Evolutionary conservation across 345 rosid genomes (phyloP).

Genomic region (Gynandropsis gynandra): DNA sequence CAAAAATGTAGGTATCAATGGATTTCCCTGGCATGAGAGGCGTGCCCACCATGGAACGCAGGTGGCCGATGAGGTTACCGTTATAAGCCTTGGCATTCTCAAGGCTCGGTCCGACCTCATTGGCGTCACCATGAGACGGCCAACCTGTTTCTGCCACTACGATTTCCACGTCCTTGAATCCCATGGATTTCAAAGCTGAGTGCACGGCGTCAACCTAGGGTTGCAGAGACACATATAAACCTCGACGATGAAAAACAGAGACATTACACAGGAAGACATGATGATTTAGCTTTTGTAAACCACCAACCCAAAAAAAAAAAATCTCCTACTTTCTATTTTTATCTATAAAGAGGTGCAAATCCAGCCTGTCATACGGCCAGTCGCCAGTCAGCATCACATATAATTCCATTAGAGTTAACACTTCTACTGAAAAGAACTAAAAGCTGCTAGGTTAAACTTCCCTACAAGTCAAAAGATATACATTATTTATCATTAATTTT

Average conservation of each 20-base stretch:
- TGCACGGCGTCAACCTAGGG: conserved; percentile 78
- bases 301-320: too few species aligned
- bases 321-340: too few species aligned
- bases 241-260: conserved; percentile 7
- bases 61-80: conserved; percentile 76
- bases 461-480: not conserved
- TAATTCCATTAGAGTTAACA: not conserved
- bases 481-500: too few species aligned
- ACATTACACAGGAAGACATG: not conserved
- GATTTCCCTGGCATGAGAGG: conserved; percentile 94
- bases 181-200: conserved; percentile 71
- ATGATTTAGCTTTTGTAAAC: not conserved
- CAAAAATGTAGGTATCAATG: conserved; percentile 84
- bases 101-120: conserved; percentile 64
- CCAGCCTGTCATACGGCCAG: conserved; percentile 25
- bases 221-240: conserved; percentile 10
- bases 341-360: conserved; percentile 23
- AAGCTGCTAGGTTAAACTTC: too few species aligned
- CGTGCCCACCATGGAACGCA: conserved; percentile 75
- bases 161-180: conserved; percentile 67
- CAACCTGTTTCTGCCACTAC: conserved; percentile 94
- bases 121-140: conserved; percentile 69
- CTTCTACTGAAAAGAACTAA: too few species aligned
- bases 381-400: conserved; percentile 19
- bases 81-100: conserved; percentile 91